Base-by-base conservation (phyloP, 495 filamentous ascomycete species). In the Saxispiralis lemnorum region DNA sequence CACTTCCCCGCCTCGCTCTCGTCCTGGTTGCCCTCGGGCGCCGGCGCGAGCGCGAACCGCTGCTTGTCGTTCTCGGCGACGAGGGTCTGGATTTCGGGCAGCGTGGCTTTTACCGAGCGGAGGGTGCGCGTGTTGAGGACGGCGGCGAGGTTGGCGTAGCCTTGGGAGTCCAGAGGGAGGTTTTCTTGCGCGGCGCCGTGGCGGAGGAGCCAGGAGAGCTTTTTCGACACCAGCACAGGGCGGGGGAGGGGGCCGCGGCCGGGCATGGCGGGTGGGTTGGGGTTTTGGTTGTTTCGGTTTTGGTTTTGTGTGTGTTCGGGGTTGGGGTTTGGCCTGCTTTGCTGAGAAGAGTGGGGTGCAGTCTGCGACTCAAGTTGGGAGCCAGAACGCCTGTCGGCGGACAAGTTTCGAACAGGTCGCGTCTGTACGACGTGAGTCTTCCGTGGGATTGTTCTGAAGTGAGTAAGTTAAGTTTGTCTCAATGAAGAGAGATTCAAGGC, bases 51-150 rank as follows among this genome's bases (percentile, higher is more conserved):
- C 0, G 82, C 69, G 67, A 93, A 97, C 15, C 89, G 83, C 59
- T 96, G 81, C 59, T 97, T 97, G 55, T 89, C 83, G 49, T 82
- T 87, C 16, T 67, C 68, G 7, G 62, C 59, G 33, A 95, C 88
- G 31, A 80, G 69, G n/a, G 63, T 44, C 28, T 67, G 57, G 56
- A 97, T 73, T 51, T 93, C 87, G 10, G 66, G 54, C 56, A 95
- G 73, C 12, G 79, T 80, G 11, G 79, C 70, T 40, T 78, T 63
- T 4, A 92, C 66, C 6, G 71, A 73, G 45, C 71, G 73, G 43
- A 92, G 63, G 47, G 74, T 77, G 37, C 66, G 70, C 69, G 75
- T 85, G 60, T 67, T 60, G 40, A 95, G 70, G 53, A 93, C 74
- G 49, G 79, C 75, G 43, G 71, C 71, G 14, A 94, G 68, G 51